Evolutionary conservation across 2,329 filamentous ascomycete genomes (phyloP), one percentile per base, ranked within the genome.

Genomic region (Paraphoma chrysanthemicola): DNA sequence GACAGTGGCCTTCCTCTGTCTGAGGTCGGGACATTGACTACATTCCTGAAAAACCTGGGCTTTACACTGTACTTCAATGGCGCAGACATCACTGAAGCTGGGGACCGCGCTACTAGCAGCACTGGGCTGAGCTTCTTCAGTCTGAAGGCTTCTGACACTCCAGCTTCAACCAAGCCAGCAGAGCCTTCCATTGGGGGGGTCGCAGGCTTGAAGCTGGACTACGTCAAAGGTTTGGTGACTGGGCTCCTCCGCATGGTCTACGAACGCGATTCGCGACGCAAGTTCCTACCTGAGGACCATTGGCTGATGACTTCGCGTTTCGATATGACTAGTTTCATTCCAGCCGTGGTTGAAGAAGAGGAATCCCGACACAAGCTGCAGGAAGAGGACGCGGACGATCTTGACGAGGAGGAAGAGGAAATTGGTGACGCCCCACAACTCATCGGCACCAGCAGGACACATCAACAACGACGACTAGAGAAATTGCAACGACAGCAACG

Each of bases 301-400:
- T 99, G 95, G 95, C 82, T 98, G 36, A 98, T 98, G 93, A 95
- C 90, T 0, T 89, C 88, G 58, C 82, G 83, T 17, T 91, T 98
- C 54, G 90, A 97, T 68, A 95, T 97, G 89, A 88, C 90, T 59
- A 87, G 90, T 0, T 98, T 98, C 69, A 90, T 97, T 44, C 84
- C 87, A 8, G 90, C 91, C 1, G 93, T 98, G 1, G 93, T 97
- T 2, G 83, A 88, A 44, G 95, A 99, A 76, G 93, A 97, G 72
- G 89, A 96, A 71, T 85, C 82, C 47, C 84, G 90, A 36, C 90
- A 92, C 68, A 85, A 88, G 53, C 84, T 93, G 11, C 81, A 88
- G 54, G 83, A 83, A 38, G 86, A 88, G 51, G 83, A 87, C 14
- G 87, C 86, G 3, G 86, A 86, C 2, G 84, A 86, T 44, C 70